phyloP scores from a whole-genome alignment of 345 rosid species.

The Clarkia xantiana region DNA sequence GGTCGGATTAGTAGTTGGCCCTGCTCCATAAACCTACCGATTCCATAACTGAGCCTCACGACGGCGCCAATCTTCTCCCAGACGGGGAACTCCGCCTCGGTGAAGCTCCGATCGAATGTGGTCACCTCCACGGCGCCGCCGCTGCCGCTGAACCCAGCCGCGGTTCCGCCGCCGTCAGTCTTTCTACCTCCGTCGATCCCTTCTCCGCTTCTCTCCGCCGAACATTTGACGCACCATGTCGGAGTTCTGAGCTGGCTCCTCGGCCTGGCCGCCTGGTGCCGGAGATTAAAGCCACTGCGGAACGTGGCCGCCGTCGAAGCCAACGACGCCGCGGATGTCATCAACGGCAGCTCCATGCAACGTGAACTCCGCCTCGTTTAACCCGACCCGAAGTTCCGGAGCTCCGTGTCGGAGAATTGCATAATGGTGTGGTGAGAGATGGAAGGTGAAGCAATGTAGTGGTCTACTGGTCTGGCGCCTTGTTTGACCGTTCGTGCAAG shows the following conservation, averaged over 20 bases:
- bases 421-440: neutral
- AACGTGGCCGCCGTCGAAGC: slow-evolving; percentile 3
- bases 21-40: slow-evolving; percentile 31
- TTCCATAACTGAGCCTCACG: slow-evolving; percentile 75
- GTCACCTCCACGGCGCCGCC: slow-evolving; percentile 65
- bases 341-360: slow-evolving; percentile 10
- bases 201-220: slow-evolving; percentile 15
- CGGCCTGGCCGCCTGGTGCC: neutral
- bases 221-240: neutral
- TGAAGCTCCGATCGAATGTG: slow-evolving; percentile 50
- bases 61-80: slow-evolving; percentile 95
- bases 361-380: slow-evolving; percentile 1
- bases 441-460: neutral
- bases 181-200: slow-evolving; percentile 26
- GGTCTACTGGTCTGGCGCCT: neutral
- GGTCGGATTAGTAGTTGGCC: neutral
- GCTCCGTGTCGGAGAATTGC: no score
- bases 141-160: slow-evolving; percentile 23
- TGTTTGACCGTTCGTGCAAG: slow-evolving; percentile 5
- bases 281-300: neutral
- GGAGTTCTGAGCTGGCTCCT: slow-evolving; percentile 1
- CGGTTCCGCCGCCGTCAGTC: slow-evolving; percentile 19
- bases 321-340: slow-evolving; percentile 3
- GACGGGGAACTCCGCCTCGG: slow-evolving; percentile 53
- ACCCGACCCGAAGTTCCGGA: no score